Base-by-base conservation (phyloP, 164 flowering plant species). In the Magnolia changhungtana region DNA sequence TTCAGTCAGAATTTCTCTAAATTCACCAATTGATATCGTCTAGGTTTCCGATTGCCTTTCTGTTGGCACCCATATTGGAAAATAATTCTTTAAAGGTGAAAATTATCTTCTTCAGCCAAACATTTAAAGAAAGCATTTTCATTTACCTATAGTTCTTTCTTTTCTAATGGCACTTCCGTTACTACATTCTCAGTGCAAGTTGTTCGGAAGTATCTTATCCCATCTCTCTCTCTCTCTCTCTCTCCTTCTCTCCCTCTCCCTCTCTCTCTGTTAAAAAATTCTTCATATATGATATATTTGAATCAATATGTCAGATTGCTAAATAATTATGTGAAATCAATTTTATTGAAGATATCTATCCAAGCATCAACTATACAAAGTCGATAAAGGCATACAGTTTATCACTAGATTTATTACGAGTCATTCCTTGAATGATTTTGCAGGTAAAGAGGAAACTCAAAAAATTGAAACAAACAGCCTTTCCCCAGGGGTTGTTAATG, bases 371-470 rank as follows among this genome's bases (percentile, higher is more conserved):
- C 2, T 55, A 11, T 16, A 37, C 45, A 4, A 55, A 16, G 16
- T 55, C 2, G 61, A 55, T 55, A 14, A 55, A 11, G 61, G 61
- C 45, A 37, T 37, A 4, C 45, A 37, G 45, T 37, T 37, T 37
- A 37, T 19, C n/a, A 37, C 37, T 37, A 49, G 16, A 23, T 49
- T 37, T 1, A 69, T 69, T 18, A 31, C 24, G n/a, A 67, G 16
- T 75, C 8, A 9, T 67, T 58, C 19, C 50, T 67, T 58, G 23
- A 13, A 29, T 29, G 19, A 23, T 21, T 50, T 5, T 74, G 76
- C 69, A 63, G 76, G 3, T 65, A 61, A 50, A 51, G 68, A 37
- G 68, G 76, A 74, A 21, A 50, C 23, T 21, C 50, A n/a, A 21
- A 50, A 69, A 20, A 59, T 59, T 61, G n/a, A 74, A 23, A 20